Conservation (phyloP, 2,329 filamentous ascomycete species). For the Nothophaeocryptopus gaeumannii region DNA sequence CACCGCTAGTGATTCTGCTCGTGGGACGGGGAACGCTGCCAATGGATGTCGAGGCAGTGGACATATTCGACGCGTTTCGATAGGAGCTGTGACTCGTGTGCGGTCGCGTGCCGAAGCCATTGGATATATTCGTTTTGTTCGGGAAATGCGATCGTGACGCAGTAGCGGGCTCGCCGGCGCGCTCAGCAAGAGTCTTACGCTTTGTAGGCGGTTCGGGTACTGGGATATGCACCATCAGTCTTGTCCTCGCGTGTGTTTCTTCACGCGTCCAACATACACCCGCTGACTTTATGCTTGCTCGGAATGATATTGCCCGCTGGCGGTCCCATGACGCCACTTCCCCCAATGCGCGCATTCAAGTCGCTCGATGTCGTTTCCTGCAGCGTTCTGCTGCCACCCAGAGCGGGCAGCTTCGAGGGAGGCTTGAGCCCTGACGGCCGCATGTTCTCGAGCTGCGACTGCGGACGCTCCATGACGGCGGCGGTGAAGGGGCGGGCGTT, state of each 20-base stretch:
- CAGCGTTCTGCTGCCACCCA: slow-evolving; percentile 20
- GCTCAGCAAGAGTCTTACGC: slow-evolving; percentile 51
- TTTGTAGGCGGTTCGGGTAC: slow-evolving; percentile 50
- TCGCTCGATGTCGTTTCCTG: slow-evolving; percentile 35
- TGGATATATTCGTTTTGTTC: slow-evolving; percentile 18
- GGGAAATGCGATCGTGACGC: slow-evolving; percentile 26
- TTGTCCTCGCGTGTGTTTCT: neutral
- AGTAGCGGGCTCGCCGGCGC: slow-evolving; percentile 45
- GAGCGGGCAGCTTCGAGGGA: slow-evolving; percentile 31
- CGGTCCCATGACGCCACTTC: slow-evolving; percentile 11
- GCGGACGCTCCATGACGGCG: slow-evolving; percentile 29
- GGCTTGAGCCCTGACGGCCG: slow-evolving; percentile 33
- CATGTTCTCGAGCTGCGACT: slow-evolving; percentile 33
- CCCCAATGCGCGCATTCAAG: slow-evolving; percentile 49
- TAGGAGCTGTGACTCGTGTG: slow-evolving; percentile 33
- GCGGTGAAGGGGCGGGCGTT: slow-evolving; percentile 8
- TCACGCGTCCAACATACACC: slow-evolving; percentile 37
- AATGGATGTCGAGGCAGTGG: slow-evolving; percentile 35
- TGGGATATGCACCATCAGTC: slow-evolving; percentile 19
- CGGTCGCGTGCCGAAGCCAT: slow-evolving; percentile 23
- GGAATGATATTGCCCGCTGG: slow-evolving; percentile 13
- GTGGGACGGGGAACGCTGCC: too few relatives aligned
- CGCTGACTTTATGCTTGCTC: slow-evolving; percentile 52
- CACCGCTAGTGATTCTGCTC: too few relatives aligned
- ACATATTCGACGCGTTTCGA: slow-evolving; percentile 41